Percentiles rank a stretch among this genome's conserved stretches.
Conservation (phyloP, 2,329 filamentous ascomycete species). For the Periconia sp. region DNA sequence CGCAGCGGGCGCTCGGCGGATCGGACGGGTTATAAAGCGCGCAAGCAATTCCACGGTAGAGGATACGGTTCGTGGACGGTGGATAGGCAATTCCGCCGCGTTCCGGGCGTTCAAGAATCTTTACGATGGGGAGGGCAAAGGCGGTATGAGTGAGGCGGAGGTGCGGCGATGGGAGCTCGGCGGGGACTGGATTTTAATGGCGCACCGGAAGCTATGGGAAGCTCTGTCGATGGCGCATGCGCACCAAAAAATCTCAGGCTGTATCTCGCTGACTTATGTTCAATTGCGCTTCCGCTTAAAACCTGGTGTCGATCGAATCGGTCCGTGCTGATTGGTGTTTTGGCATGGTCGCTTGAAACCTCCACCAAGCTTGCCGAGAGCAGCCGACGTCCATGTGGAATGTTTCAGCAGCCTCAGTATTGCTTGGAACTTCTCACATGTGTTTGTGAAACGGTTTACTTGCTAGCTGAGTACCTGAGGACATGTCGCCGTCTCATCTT, state of each 20-base stretch:
- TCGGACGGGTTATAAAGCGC: not conserved
- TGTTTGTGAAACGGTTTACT: no score
- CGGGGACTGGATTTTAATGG: slow-evolving; percentile 16
- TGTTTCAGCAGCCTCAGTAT: no score
- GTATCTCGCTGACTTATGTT: not conserved
- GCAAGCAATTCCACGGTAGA: not conserved
- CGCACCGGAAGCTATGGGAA: slow-evolving; percentile 19
- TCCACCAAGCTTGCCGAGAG: no score
- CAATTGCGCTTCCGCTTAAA: not conserved
- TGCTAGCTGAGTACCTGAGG: no score
- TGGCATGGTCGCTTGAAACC: no score
- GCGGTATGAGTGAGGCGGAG: not conserved
- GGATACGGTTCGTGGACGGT: slow-evolving; percentile 3
- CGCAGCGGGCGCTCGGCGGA: not conserved
- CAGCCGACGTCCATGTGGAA: no score
- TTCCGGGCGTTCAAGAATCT: slow-evolving; percentile 8
- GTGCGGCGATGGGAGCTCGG: slow-evolving; percentile 6
- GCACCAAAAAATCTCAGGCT: slow-evolving; percentile 8
- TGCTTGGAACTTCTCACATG: no score
- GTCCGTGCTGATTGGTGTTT: slow-evolving; percentile 5
- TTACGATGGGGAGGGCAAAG: not conserved
- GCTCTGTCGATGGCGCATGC: no score
- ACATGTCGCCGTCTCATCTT: no score
- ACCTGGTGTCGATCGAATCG: not conserved
- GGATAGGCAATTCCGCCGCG: slow-evolving; percentile 10